phyloP scores from a whole-genome alignment of 371 early-diverging fungal species.

The Choanephora cucurbitarum region DNA sequence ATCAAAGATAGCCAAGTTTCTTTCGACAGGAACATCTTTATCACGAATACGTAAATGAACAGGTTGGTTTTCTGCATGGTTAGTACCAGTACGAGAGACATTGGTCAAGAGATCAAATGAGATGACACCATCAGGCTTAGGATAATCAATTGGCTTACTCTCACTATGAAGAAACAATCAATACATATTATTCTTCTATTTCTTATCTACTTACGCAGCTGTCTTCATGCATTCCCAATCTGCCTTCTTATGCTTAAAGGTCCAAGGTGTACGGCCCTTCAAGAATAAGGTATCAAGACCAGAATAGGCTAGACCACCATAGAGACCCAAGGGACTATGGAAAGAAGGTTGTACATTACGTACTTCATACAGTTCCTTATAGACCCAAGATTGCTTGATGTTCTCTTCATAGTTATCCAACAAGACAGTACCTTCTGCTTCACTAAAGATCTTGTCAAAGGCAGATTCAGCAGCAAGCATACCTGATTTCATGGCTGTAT shows the following conservation, averaged over 20 bases:
- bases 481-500: constrained; percentile 98
- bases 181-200: no score
- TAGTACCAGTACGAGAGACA: constrained; percentile 93
- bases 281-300: constrained; percentile 89
- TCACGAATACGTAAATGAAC: constrained; percentile 86
- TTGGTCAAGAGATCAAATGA: constrained; percentile 94
- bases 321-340: constrained; percentile 86
- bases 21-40: constrained; percentile 73
- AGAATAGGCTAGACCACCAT: constrained; percentile 86
- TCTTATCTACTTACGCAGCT: constrained; percentile 51
- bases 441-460: constrained; percentile 64
- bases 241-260: constrained; percentile 86
- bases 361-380: constrained; percentile 88
- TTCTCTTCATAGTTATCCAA: constrained; percentile 79
- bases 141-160: constrained; percentile 91
- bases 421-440: constrained; percentile 39
- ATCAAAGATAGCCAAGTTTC: constrained; percentile 84
- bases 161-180: constrained; percentile 32
- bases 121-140: constrained; percentile 95
- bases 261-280: constrained; percentile 92
- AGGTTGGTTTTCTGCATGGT: constrained; percentile 96
- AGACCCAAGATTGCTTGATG: constrained; percentile 90
- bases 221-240: constrained; percentile 82
- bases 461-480: constrained; percentile 89
- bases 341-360: constrained; percentile 95